Base-by-base conservation (phyloP, 2,329 filamentous ascomycete genomes). In the Ascochyta rabiei region DNA sequence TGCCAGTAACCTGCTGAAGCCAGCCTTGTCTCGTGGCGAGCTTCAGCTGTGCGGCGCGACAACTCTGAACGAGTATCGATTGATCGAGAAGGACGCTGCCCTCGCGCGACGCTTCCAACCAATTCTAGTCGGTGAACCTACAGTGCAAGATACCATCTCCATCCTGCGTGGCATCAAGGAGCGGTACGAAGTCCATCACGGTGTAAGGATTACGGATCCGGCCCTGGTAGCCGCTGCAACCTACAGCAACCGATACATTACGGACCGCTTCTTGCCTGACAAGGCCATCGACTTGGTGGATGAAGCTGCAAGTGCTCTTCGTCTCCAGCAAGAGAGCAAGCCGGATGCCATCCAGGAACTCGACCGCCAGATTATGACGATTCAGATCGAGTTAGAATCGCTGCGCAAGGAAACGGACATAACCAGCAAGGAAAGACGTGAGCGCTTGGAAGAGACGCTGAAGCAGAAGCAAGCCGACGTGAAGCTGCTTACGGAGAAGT, bases 221-320 rank as follows among this genome's bases (percentile, higher is more conserved):
- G 92, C 95, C 6, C 79, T 98, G 10, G 93, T 99, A 13, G 92
- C 95, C 1, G 93, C 95, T 2, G 93, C 93, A 2, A 90, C 91
- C 0, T 90, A 96, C 71, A 95, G 90, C 59, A 98, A 98, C 69
- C 89, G 95, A 46, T 99, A 98, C 74, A 95, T 99, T 64, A 97
- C 93, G 13, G 93, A 98, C 70, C 88, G 95, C 1, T 98, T 96
- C 76, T 80, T 98, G 0, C 95, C 95, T 0, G 95, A 99, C 76
- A 98, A 98, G 74, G 95, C 95, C 2, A 98, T 99, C 60, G 95
- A 98, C 73, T 77, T 98, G 15, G 95, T 99, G 74, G 95, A 98
- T 62, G 95, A 98, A 77, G 95, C 95, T 9, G 93, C 93, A 1
- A 96, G 90, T 56, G 91, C 92, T 19, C 80, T 98, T 9, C 87